Conservation (phyloP, 176 grass and related monocot genomes). For the Thinopyrum elongatum region DNA sequence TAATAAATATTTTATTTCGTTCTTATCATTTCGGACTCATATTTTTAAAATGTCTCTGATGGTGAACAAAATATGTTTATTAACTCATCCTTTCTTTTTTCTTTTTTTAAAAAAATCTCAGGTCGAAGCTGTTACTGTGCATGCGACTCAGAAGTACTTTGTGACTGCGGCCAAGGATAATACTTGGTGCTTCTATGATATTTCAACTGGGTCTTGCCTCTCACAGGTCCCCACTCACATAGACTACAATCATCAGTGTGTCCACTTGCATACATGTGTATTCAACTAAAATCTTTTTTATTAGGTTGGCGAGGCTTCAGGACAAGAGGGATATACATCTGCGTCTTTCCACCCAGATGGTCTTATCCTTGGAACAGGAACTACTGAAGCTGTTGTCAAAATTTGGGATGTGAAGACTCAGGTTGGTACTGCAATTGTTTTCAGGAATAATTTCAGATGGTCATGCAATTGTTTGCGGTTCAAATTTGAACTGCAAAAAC, state of each 20-base stretch:
- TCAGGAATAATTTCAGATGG: conserved; percentile 6
- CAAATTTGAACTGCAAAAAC: no score
- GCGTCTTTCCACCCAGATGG: conserved; percentile 96
- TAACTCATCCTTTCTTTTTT: neutral
- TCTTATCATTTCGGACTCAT: neutral
- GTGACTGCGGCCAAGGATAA: conserved; percentile 93
- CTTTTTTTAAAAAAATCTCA: conserved; percentile 17
- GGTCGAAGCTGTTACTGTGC: conserved; percentile 97
- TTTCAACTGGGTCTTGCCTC: conserved; percentile 86
- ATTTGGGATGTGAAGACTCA: conserved; percentile 99
- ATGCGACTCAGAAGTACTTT: conserved; percentile 95
- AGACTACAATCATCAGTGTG: neutral
- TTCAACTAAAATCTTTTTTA: conserved; percentile 11
- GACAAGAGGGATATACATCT: conserved; percentile 87
- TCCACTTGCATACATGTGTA: neutral
- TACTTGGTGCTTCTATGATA: conserved; percentile 99
- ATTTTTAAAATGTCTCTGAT: conserved; percentile 27
- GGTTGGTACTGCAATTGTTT: conserved; percentile 37
- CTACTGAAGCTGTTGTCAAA: conserved; percentile 76
- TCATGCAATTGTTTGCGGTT: neutral
- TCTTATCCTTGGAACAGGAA: conserved; percentile 97
- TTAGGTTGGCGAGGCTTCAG: conserved; percentile 73
- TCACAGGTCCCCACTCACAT: conserved; percentile 55
- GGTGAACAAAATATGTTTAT: conserved; percentile 39
- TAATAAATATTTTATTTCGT: neutral